These are phyloP conservation scores for Corylus americana DNA, from an alignment of 306 rosid genomes.

Conservation along the genomic window DNA sequence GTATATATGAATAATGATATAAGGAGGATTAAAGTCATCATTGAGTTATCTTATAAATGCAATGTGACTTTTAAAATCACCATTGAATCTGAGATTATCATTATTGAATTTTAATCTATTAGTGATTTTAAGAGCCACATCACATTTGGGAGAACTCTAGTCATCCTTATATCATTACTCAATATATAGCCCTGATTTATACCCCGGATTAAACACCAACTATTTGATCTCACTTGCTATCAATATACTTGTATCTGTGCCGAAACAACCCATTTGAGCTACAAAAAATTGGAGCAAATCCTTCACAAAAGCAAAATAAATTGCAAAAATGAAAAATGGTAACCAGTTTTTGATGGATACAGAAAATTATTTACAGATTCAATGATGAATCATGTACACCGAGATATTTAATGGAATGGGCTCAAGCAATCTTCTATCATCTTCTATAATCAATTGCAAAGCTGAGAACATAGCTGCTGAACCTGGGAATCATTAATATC, in stretches of 20 bases:
- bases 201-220: no score
- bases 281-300: not conserved
- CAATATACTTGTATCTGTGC: not conserved
- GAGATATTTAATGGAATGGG: constrained; percentile 15
- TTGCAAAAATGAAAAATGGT: constrained; percentile 1
- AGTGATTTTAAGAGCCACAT: no score
- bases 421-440: constrained; percentile 19
- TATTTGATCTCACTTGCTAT: not conserved
- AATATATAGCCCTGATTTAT: no score
- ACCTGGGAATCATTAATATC: constrained; percentile 28
- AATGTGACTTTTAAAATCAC: no score
- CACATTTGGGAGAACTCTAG: no score
- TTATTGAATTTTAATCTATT: no score
- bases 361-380: constrained; percentile 18
- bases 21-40: no score
- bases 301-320: constrained; percentile 13
- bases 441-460: constrained; percentile 46
- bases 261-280: not conserved
- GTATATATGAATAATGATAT: no score
- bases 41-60: no score
- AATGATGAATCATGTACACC: constrained; percentile 31
- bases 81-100: no score
- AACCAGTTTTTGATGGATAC: constrained; percentile 8
- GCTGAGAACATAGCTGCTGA: constrained; percentile 51
- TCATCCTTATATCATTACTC: no score